Percentiles rank a stretch among this genome's conserved stretches.
Conservation (phyloP, 768 basidiomycete species). For the Suillus sp. region DNA sequence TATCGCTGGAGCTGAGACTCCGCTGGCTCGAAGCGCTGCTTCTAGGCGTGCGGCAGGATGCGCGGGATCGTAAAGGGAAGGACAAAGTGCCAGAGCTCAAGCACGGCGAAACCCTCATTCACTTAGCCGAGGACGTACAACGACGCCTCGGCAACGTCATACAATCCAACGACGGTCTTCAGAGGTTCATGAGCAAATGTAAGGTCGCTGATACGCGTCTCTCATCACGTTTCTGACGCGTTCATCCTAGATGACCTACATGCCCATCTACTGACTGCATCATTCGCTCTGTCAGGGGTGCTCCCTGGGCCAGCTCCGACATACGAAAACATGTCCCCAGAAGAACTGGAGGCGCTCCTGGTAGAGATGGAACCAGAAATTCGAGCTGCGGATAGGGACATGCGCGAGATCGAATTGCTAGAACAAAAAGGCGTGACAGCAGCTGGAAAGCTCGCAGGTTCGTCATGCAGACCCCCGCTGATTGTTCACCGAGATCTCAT, state of each 20-base stretch:
- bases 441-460: slow-evolving; percentile 72
- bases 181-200: slow-evolving; percentile 78
- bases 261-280: slow-evolving; percentile 70
- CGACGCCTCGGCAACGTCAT: slow-evolving; percentile 56
- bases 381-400: slow-evolving; percentile 78
- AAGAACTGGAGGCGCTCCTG: slow-evolving; percentile 70
- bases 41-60: slow-evolving; percentile 58
- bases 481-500: background rate
- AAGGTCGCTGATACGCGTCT: slow-evolving; percentile 27
- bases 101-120: slow-evolving; percentile 56
- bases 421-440: slow-evolving; percentile 71
- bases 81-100: slow-evolving; percentile 41
- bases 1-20: slow-evolving; percentile 74
- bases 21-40: slow-evolving; percentile 82
- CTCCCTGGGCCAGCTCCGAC: slow-evolving; percentile 49
- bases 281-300: slow-evolving; percentile 73
- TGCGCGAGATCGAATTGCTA: slow-evolving; percentile 73
- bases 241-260: slow-evolving; percentile 69
- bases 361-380: slow-evolving; percentile 84
- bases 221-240: slow-evolving; percentile 7
- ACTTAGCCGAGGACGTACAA: slow-evolving; percentile 64
- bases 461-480: slow-evolving; percentile 5
- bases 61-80: slow-evolving; percentile 43
- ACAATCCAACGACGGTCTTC: slow-evolving; percentile 69
- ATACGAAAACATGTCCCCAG: slow-evolving; percentile 65